Base-by-base conservation (phyloP, 208 protist species). In the Leishmania amazonensis region DNA sequence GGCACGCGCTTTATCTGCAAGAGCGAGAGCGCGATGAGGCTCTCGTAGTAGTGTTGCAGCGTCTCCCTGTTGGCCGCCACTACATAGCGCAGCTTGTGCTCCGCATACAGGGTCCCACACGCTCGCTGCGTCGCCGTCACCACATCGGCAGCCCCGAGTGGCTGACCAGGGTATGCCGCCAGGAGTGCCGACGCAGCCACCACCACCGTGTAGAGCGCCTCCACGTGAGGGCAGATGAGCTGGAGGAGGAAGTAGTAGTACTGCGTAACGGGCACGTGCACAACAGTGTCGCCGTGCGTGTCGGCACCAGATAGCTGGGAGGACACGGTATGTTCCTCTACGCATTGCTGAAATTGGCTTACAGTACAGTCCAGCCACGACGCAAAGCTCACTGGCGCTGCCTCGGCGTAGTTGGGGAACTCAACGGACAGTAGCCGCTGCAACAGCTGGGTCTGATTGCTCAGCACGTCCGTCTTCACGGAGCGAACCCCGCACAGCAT, bases 301-400 rank as follows among this genome's bases (percentile, higher is more conserved):
- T 28, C 70, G 38, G 38, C 15, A 4, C 40, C 71, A 28, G 45
- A 42, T 28, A 74, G 51, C 45, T 62, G 19, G 67, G 28, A 57
- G 11, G 42, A 21, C 65, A 57, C 45, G 31, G 57, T n/a, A 72
- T 19, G 5, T 47, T 28, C 57, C 42, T 76, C 76, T 68, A 71
- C 11, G 71, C 35, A 53, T n/a, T 71, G 76, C 40, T 89, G 83
- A 54, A 96, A 73, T 57, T 87, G 89, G 24, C 42, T 71, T 11
- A 97, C 45, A 24, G 88, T 84, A 68, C 83, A 86, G 64, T 89
- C 76, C 79, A 97, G 83, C 95, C 95, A 98, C 47, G 90, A 91
- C 9, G 75, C 76, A 75, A 93, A 91, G 58, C 77, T 88, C 40
- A 87, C 87, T 6, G 93, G 95, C 9, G 85, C 87, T n/a, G 71